Conservation (phyloP, 441 rosid genomes). For the Syzygium malaccense region DNA sequence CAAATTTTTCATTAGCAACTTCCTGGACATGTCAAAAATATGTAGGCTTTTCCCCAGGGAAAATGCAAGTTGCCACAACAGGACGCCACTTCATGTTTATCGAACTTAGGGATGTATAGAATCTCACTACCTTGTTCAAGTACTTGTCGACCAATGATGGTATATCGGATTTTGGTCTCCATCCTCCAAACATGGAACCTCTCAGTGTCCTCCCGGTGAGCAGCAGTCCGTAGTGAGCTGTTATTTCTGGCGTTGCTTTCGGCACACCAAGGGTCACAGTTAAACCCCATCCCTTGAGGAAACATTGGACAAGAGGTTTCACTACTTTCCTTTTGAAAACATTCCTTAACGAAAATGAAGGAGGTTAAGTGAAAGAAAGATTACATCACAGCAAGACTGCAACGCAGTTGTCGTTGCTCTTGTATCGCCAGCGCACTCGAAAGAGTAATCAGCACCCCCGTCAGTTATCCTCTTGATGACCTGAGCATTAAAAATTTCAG, state of each 20-base stretch:
- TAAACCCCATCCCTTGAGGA: slow-evolving; percentile 81
- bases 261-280: slow-evolving; percentile 93
- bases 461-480: slow-evolving; percentile 65
- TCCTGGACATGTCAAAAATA: not conserved
- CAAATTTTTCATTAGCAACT: not conserved
- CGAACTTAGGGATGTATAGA: not conserved
- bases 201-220: slow-evolving; percentile 69
- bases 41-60: not conserved
- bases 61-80: not conserved
- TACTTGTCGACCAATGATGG: slow-evolving; percentile 75
- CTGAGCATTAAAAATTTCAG: slow-evolving; percentile 21
- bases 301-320: not conserved
- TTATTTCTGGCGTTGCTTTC: slow-evolving; percentile 64
- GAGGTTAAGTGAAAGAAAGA: not conserved
- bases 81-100: not conserved
- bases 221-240: slow-evolving; percentile 69
- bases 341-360: not conserved
- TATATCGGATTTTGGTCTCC: slow-evolving; percentile 89
- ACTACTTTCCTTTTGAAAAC: not conserved
- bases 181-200: slow-evolving; percentile 84
- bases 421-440: slow-evolving; percentile 82
- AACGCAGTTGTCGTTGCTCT: slow-evolving; percentile 67
- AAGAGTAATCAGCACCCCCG: slow-evolving; percentile 90
- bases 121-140: slow-evolving; percentile 50
- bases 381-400: slow-evolving; percentile 86